Conservation (phyloP, 306 rosid species). For the Benincasa hispida region DNA sequence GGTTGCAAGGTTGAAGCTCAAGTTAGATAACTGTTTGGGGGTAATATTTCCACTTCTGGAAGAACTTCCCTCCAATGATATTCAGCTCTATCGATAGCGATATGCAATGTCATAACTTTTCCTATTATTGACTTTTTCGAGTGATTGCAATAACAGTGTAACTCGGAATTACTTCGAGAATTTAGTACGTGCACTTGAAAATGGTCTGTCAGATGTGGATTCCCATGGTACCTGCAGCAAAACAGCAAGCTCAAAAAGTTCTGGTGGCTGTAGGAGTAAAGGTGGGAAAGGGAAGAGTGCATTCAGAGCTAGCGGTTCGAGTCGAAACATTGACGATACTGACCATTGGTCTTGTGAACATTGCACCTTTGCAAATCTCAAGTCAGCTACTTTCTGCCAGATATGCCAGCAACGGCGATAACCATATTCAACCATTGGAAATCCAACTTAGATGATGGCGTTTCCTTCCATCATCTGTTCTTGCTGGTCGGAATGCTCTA, state of each 20-base stretch:
- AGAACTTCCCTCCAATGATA: neutral
- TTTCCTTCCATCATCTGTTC: neutral
- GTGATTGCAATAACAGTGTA: constrained; percentile 21
- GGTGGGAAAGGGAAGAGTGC: constrained; percentile 34
- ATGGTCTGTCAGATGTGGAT: constrained; percentile 36
- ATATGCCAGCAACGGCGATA: constrained; percentile 33
- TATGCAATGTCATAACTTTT: neutral
- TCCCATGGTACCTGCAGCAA: constrained; percentile 29
- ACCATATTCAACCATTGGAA: neutral
- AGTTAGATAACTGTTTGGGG: neutral
- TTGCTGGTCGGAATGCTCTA: neutral
- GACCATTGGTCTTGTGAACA: constrained; percentile 42
- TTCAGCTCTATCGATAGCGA: neutral
- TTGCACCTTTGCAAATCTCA: constrained; percentile 33
- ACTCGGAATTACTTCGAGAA: constrained; percentile 46
- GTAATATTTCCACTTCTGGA: neutral
- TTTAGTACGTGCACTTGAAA: constrained; percentile 37
- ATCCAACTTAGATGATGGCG: constrained; percentile 5
- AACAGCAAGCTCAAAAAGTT: constrained; percentile 24
- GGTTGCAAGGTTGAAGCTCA: neutral
- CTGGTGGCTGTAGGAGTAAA: constrained; percentile 27
- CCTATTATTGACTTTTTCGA: neutral
- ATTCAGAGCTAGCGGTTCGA: constrained; percentile 23
- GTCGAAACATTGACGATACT: constrained; percentile 21
- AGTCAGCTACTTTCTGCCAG: constrained; percentile 26